These are phyloP conservation scores for Mycena amicta DNA, from an alignment of 768 basidiomycete species.

Conservation along the genomic window DNA sequence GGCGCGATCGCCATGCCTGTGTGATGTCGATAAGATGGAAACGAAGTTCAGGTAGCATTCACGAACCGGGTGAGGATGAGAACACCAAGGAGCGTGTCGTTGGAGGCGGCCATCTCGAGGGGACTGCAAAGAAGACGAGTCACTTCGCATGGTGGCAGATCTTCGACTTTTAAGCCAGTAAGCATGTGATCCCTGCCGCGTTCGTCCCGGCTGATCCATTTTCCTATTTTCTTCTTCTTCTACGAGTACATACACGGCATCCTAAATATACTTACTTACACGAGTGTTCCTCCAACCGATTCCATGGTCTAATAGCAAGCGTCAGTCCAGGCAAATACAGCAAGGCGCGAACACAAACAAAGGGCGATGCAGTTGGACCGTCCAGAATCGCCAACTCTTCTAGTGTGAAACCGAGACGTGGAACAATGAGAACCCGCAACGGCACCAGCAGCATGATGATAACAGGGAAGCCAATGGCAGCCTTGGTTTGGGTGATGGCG, in stretches of 20 bases:
- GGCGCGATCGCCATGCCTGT: constrained; percentile 61
- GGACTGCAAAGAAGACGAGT: too few species aligned
- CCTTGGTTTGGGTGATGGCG: constrained; percentile 88
- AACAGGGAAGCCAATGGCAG: constrained; percentile 89
- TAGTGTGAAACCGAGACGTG: constrained; percentile 69
- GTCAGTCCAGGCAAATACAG: constrained; percentile 43
- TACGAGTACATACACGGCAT: too few species aligned
- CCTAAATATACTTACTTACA: too few species aligned
- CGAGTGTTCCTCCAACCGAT: constrained; percentile 35
- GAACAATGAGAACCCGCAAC: constrained; percentile 69
- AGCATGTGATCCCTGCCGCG: neutral
- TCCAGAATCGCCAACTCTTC: constrained; percentile 88
- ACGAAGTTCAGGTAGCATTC: too few species aligned
- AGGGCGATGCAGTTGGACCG: constrained; percentile 85
- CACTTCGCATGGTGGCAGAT: neutral
- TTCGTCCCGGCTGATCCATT: neutral
- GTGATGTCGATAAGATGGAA: neutral
- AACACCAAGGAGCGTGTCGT: constrained; percentile 50
- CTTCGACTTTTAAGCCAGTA: neutral
- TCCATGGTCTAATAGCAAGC: constrained; percentile 34
- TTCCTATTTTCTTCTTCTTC: too few species aligned
- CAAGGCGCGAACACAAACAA: constrained; percentile 55
- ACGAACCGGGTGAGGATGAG: constrained; percentile 42
- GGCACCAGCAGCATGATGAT: constrained; percentile 86
- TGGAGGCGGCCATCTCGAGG: constrained; percentile 21